phyloP scores from a whole-genome alignment of 768 basidiomycete species.

The Dacryopinax primogenitus region DNA sequence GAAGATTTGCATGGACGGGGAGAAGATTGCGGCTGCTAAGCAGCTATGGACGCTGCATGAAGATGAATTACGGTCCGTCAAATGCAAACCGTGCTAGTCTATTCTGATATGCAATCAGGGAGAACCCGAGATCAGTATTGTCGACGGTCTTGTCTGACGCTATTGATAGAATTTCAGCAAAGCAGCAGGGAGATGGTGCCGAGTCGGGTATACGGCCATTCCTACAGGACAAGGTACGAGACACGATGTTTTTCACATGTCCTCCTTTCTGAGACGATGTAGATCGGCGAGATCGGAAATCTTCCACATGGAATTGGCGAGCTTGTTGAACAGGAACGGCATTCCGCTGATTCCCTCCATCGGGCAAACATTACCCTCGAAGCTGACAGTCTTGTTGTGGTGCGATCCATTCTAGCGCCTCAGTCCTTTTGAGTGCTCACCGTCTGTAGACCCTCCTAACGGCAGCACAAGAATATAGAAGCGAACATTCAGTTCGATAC shows the following conservation, averaged over 20 bases:
- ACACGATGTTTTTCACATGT: neutral
- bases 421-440: neutral
- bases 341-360: neutral
- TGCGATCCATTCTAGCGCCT: neutral
- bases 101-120: neutral
- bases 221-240: constrained; percentile 47
- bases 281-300: constrained; percentile 50
- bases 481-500: neutral
- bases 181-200: constrained; percentile 39
- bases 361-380: neutral
- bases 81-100: constrained; percentile 19
- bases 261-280: neutral
- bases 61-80: constrained; percentile 18
- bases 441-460: neutral
- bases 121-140: neutral
- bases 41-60: constrained; percentile 73
- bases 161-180: constrained; percentile 26
- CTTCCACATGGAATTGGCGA: constrained; percentile 50
- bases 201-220: constrained; percentile 75
- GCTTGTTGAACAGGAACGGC: constrained; percentile 28
- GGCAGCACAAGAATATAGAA: neutral
- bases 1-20: constrained; percentile 64
- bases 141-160: neutral
- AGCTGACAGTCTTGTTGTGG: neutral
- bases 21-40: constrained; percentile 69